phyloP scores from a whole-genome alignment of 345 rosid genomes.

The Hibiscus tridactylites region DNA sequence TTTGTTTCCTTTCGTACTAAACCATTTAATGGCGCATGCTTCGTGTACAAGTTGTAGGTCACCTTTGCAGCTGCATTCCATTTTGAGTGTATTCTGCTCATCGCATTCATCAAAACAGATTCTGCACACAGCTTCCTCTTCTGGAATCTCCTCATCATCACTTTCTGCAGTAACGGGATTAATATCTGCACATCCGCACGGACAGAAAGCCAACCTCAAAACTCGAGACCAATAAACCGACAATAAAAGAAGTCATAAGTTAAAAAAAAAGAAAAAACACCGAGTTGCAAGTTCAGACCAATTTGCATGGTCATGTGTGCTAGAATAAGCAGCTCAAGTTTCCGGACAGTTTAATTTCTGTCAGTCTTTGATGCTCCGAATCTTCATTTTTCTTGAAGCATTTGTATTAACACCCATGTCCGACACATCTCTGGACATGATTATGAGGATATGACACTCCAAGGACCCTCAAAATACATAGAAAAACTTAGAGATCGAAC shows the following conservation, averaged over 20 bases:
- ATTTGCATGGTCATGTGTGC: not conserved
- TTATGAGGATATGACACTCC: not conserved
- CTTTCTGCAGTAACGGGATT: conserved; percentile 40
- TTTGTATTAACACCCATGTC: not conserved
- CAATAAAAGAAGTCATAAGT: conserved; percentile 2
- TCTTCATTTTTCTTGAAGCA: not conserved
- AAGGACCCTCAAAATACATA: not conserved
- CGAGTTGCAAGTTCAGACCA: not conserved
- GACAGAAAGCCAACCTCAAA: not conserved
- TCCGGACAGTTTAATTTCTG: not conserved
- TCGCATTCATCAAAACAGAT: conserved; percentile 80
- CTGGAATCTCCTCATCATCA: conserved; percentile 86
- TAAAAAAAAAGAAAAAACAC: not conserved
- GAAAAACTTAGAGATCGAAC: not conserved
- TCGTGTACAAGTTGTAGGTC: conserved; percentile 81
- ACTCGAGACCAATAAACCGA: not conserved
- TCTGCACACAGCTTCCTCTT: conserved; percentile 96
- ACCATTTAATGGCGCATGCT: conserved; percentile 87
- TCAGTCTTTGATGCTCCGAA: not conserved
- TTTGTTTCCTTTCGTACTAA: conserved; percentile 73
- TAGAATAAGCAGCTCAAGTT: not conserved
- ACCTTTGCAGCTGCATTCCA: conserved; percentile 99
- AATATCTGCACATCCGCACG: conserved; percentile 37
- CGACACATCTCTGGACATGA: not conserved
- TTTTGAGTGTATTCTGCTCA: conserved; percentile 82